Percentiles rank a stretch among this genome's conserved stretches.
Evolutionary conservation across 2,329 filamentous ascomycete genomes (phyloP).

Genomic region (Ophiocordyceps polyrhachis-furcata): DNA sequence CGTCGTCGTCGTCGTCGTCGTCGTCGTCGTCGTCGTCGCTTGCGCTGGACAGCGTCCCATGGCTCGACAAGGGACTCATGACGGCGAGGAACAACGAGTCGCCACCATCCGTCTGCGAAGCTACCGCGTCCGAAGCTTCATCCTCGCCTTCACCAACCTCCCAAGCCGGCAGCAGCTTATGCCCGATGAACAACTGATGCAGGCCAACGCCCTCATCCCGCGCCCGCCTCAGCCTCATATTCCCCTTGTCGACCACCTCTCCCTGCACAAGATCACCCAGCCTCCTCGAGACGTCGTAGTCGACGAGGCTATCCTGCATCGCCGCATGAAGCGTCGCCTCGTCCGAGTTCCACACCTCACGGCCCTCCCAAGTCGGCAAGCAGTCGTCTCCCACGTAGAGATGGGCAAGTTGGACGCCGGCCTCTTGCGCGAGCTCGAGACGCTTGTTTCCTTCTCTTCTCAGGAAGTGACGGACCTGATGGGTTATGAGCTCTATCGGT

Average conservation of each 20-base stretch:
- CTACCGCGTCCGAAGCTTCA: neutral
- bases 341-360: slow-evolving; percentile 8
- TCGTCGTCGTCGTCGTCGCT: slow-evolving; percentile 2
- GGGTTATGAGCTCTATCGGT: neutral
- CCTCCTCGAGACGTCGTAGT: slow-evolving; percentile 4
- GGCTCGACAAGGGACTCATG: neutral
- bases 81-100: neutral
- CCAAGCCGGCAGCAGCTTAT: slow-evolving; percentile 13
- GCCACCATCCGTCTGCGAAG: neutral
- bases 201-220: slow-evolving; percentile 6
- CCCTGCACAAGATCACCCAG: slow-evolving; percentile 6
- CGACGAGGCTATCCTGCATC: slow-evolving; percentile 9
- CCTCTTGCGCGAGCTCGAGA: slow-evolving; percentile 6
- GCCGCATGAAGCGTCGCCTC: slow-evolving; percentile 7
- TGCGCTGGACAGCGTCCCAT: neutral
- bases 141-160: neutral
- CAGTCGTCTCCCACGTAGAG: slow-evolving; percentile 12
- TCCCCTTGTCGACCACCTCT: slow-evolving; percentile 10
- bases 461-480: slow-evolving; percentile 6
- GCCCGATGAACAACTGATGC: slow-evolving; percentile 8
- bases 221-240: slow-evolving; percentile 10
- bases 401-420: slow-evolving; percentile 4
- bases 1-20: no score
- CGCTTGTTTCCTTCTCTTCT: slow-evolving; percentile 7
- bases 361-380: slow-evolving; percentile 10